Conservation (phyloP, 495 filamentous ascomycete genomes). For the Aspergillus bertholletiae region DNA sequence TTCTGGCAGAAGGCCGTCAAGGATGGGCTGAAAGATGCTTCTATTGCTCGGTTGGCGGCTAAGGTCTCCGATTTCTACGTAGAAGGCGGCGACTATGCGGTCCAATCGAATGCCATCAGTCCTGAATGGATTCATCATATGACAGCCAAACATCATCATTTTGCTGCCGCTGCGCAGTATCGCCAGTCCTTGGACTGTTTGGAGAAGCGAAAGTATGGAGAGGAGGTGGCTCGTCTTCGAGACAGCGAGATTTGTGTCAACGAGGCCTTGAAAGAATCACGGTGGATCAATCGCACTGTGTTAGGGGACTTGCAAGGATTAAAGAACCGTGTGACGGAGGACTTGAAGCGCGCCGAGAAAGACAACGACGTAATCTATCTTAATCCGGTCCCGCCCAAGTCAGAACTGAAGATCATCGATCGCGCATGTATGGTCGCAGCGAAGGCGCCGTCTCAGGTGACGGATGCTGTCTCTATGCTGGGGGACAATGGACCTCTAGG, state of each 20-base stretch:
- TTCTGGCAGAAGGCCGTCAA: constrained; percentile 98
- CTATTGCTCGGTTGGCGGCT: constrained; percentile 86
- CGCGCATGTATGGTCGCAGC: constrained; percentile 84
- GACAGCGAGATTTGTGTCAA: constrained; percentile 81
- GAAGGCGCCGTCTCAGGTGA: constrained; percentile 77
- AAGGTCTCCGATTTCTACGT: constrained; percentile 92
- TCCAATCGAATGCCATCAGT: constrained; percentile 84
- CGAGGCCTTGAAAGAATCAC: constrained; percentile 80
- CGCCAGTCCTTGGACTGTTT: constrained; percentile 89
- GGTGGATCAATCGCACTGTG: constrained; percentile 82
- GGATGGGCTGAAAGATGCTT: constrained; percentile 85
- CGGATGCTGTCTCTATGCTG: constrained; percentile 72
- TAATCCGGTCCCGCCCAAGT: constrained; percentile 77
- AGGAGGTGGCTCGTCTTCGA: constrained; percentile 83
- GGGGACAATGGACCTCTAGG: constrained; percentile 78
- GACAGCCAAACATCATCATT: constrained; percentile 95
- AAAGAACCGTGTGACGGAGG: constrained; percentile 77
- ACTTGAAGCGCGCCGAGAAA: constrained; percentile 88
- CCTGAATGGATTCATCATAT: constrained; percentile 98
- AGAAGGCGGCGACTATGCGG: constrained; percentile 76
- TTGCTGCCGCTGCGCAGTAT: constrained; percentile 93
- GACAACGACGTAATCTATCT: constrained; percentile 97
- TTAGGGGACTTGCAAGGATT: constrained; percentile 78
- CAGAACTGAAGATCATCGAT: constrained; percentile 80
- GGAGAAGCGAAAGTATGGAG: constrained; percentile 92